Evolutionary conservation across 331 rosid genomes (phyloP), one percentile per base, ranked within the genome.

Genomic region (Pyracantha coccinea): DNA sequence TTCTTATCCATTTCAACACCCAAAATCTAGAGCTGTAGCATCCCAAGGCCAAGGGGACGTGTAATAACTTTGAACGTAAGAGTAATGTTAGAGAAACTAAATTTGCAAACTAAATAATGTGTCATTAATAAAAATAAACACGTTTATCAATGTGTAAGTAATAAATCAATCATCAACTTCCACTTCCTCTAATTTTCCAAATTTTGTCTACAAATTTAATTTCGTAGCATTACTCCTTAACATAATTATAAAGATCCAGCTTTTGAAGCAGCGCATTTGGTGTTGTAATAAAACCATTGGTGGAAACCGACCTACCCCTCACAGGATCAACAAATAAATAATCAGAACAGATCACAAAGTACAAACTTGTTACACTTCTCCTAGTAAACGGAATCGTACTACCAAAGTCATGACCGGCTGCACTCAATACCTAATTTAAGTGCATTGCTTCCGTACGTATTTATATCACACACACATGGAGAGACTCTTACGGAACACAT

Each of bases 221-320:
- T 9, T 8, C 1, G 0, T 38, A 9, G 0, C 0, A 38, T 38
- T 10, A 9, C 0, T 38, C 0, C 0, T 0, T 1, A 38, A 38
- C 15, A 41, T 9, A 2, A 60, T 24, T 57, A 23, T 20, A 20
- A 57, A 57, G 23, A 28, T 53, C 63, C 47, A 2, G 25, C 75
- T 5, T 52, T 52, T 57, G 2, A 71, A 54, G 54, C 20, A 32
- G 53, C 23, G 24, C 75, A 55, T 29, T n/a, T 29, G 11, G 50
- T 71, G 66, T 31, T 38, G 65, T 71, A 38, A 66, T 66, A 35
- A 66, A 1, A 10, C 28, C 71, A 35, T 66, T 11, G 66, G 47
- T 7, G 52, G 41, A 16, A 72, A 35, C 67, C 19, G 27, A 72
- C 76, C 67, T 23, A 72, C 67, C 23, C 4, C 41, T 12, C 35